Evolutionary conservation across 768 basidiomycete species (phyloP).

Genomic region (Tricholoma hemisulphureum): DNA sequence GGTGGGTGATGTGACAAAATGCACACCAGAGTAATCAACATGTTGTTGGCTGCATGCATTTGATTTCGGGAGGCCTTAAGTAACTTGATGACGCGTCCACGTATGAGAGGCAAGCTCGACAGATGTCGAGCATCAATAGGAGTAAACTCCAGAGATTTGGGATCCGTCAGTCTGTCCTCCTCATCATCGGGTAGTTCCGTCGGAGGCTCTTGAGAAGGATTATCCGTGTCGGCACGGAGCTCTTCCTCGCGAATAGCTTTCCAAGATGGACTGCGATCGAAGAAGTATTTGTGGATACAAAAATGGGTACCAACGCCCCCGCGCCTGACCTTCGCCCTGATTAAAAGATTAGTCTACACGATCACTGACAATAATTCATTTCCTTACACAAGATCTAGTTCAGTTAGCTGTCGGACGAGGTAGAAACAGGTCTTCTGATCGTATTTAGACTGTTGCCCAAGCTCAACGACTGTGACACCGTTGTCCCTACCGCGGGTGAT

Average conservation of each 20-base stretch:
- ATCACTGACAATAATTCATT: neutral
- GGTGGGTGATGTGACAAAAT: neutral
- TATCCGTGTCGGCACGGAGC: conserved; percentile 40
- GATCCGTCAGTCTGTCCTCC: conserved; percentile 33
- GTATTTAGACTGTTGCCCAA: conserved; percentile 76
- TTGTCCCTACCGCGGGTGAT: conserved; percentile 78
- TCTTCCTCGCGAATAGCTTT: conserved; percentile 74
- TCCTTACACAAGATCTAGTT: conserved; percentile 70
- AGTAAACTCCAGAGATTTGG: conserved; percentile 51
- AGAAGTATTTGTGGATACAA: conserved; percentile 82
- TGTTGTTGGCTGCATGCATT: conserved; percentile 71
- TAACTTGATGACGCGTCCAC: conserved; percentile 67
- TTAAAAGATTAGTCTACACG: conserved; percentile 5
- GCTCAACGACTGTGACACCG: conserved; percentile 74
- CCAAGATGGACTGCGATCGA: conserved; percentile 74
- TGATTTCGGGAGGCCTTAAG: conserved; percentile 67
- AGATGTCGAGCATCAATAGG: conserved; percentile 78
- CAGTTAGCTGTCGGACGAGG: conserved; percentile 71
- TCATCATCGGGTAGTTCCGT: conserved; percentile 29
- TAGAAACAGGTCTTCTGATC: conserved; percentile 92
- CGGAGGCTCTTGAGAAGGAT: conserved; percentile 8
- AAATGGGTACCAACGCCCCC: conserved; percentile 77
- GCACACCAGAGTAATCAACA: conserved; percentile 74
- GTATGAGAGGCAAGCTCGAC: conserved; percentile 70
- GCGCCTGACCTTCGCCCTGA: conserved; percentile 72